These are phyloP conservation scores for Penicillium corylophilum DNA, from an alignment of 2,329 filamentous ascomycete genomes.

Conservation along the genomic window DNA sequence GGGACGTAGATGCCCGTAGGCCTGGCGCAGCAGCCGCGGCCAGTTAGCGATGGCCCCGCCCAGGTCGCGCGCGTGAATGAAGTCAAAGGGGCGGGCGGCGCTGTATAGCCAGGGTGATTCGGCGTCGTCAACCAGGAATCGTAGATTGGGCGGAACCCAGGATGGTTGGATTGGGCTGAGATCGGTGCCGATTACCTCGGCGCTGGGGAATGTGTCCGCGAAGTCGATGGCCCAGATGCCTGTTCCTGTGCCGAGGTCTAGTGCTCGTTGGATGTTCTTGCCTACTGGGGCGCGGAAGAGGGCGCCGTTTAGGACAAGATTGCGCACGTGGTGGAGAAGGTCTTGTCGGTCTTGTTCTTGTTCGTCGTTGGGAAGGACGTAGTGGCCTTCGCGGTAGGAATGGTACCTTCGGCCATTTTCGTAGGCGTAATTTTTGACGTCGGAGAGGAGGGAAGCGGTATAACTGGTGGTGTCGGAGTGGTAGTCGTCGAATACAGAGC, in stretches of 20 bases:
- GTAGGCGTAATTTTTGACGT: conserved; percentile 23
- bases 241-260: conserved; percentile 44
- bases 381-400: conserved; percentile 29
- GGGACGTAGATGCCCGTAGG: conserved; percentile 41
- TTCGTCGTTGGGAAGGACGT: conserved; percentile 37
- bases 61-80: conserved; percentile 35
- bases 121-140: conserved; percentile 37
- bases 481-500: conserved; percentile 21
- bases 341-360: conserved; percentile 38
- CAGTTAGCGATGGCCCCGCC: conserved; percentile 33
- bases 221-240: conserved; percentile 38
- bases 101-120: conserved; percentile 34
- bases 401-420: conserved; percentile 32
- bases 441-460: conserved; percentile 23
- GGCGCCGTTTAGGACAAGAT: conserved; percentile 35
- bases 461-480: conserved; percentile 20
- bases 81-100: conserved; percentile 28
- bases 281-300: conserved; percentile 39
- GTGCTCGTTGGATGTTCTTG: conserved; percentile 27
- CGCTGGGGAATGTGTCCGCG: conserved; percentile 36
- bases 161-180: conserved; percentile 44
- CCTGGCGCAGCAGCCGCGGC: conserved; percentile 24
- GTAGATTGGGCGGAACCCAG: conserved; percentile 39
- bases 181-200: conserved; percentile 48
- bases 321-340: conserved; percentile 38